Base-by-base conservation (phyloP, 2,329 filamentous ascomycete genomes). In the Hyphodiscus sp. region DNA sequence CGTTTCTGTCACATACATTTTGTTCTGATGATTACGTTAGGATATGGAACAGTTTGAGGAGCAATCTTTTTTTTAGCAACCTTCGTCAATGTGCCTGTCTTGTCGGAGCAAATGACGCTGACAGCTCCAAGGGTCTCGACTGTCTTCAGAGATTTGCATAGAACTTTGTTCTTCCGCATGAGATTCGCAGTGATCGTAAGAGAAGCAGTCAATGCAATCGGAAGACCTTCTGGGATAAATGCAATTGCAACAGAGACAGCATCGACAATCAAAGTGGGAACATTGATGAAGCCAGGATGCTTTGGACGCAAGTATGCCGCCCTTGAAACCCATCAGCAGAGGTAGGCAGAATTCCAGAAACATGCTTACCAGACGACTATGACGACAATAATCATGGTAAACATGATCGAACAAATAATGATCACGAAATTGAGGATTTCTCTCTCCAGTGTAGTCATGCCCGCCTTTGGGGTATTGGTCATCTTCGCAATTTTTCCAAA, bases 111-210 rank as follows among this genome's bases (percentile, higher is more conserved):
- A 42, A 91, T 83, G 8, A 88, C 80, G 0, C 83, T 86, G 1
- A 89, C 86, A 0, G 83, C 77, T 0, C 87, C 87, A 0, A 90
- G 76, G 0, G 86, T 90, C 69, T 90, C 87, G 0, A 89, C 86
- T 0, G 87, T 90, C 70, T 88, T 88, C 46, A 91, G 74, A 0
- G 84, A 88, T 70, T 91, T 91, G 80, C 86, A 90, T 9, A 91
- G 76, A 44, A 91, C 83, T 65, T 86, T 86, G 68, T 90, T 85
- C 70, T 85, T 83, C 58, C 77, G 77, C 87, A 91, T 90, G 61
- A 87, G 77, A 58, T 86, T 87, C 19, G 87, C 87, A 1, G 82
- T 85, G 55, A 91, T 91, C 0, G 87, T 90, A 58, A 91, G 73
- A 18, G 82, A 86, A 1, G 83, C 81, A 0, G 85, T 86, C 38